These are phyloP conservation scores for Hymenoscyphus linearis DNA, from an alignment of 2,329 filamentous ascomycete genomes.

Conservation along the genomic window DNA sequence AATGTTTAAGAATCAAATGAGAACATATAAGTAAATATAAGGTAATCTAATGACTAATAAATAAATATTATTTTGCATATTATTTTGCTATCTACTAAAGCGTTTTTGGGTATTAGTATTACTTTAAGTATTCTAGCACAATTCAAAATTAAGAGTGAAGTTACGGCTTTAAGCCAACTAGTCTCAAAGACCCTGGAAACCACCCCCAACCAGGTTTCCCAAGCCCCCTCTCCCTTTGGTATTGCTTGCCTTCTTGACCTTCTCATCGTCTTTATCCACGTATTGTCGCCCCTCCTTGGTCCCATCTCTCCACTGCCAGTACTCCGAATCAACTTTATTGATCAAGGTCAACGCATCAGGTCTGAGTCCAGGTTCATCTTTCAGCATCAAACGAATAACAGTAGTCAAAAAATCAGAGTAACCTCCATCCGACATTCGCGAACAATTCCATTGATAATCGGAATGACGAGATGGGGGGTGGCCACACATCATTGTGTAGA, in stretches of 20 bases:
- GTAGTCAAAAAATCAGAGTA: conserved; percentile 20
- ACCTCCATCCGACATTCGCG: conserved; percentile 23
- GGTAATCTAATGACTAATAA: too few species aligned
- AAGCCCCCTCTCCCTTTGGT: neutral
- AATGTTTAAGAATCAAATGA: too few species aligned
- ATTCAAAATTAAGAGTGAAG: neutral
- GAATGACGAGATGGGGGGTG: conserved; percentile 25
- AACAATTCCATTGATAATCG: conserved; percentile 24
- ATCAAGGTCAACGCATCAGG: conserved; percentile 18
- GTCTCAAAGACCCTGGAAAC: neutral
- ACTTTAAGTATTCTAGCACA: neutral
- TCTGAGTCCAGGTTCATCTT: conserved; percentile 13
- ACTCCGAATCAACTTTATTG: conserved; percentile 18
- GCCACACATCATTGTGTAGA: conserved; percentile 31
- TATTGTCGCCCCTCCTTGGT: conserved; percentile 17
- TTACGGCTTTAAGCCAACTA: neutral
- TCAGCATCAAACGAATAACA: conserved; percentile 25
- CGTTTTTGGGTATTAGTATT: too few species aligned
- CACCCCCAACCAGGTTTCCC: neutral
- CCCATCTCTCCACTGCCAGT: conserved; percentile 22
- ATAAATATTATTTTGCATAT: too few species aligned
- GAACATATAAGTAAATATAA: too few species aligned
- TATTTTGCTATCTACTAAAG: too few species aligned
- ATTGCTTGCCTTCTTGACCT: conserved; percentile 4
- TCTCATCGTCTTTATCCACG: conserved; percentile 20